These are phyloP conservation scores for Hortaea werneckii DNA, from an alignment of 2,329 filamentous ascomycete genomes.

Conservation along the genomic window DNA sequence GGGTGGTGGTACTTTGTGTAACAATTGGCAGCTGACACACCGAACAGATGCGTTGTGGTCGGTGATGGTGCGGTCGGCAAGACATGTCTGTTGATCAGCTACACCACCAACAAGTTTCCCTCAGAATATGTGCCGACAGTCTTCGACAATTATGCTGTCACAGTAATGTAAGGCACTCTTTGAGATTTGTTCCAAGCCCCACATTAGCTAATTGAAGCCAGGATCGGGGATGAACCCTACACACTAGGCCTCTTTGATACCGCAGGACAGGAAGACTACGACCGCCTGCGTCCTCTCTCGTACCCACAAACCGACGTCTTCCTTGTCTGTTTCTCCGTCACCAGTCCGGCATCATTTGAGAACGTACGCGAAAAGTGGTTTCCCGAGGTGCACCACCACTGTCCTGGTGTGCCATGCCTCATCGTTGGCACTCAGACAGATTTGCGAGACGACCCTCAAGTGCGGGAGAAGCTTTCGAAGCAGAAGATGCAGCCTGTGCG, in stretches of 20 bases:
- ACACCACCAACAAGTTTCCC: slow-evolving; percentile 99
- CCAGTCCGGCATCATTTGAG: slow-evolving; percentile 93
- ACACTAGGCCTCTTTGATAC: slow-evolving; percentile 97
- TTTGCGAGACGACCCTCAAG: slow-evolving; percentile 77
- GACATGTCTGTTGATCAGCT: slow-evolving; percentile 97
- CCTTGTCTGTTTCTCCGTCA: slow-evolving; percentile 97
- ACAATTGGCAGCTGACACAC: too few species aligned
- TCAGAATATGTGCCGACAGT: slow-evolving; percentile 99
- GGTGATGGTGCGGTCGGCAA: slow-evolving; percentile 99
- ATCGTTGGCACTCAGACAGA: slow-evolving; percentile 98
- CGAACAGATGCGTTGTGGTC: slow-evolving; percentile 83
- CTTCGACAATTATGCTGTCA: slow-evolving; percentile 99
- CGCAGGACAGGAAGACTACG: slow-evolving; percentile 98
- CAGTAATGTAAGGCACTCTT: slow-evolving; percentile 59
- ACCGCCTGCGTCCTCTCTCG: slow-evolving; percentile 87
- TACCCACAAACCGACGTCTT: slow-evolving; percentile 99
- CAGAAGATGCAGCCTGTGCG: slow-evolving; percentile 92
- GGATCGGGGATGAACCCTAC: slow-evolving; percentile 98
- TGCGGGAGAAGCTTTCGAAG: slow-evolving; percentile 83
- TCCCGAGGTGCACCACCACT: slow-evolving; percentile 96
- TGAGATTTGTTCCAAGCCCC: too few species aligned
- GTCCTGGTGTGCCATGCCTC: slow-evolving; percentile 90
- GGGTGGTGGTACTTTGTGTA: too few species aligned
- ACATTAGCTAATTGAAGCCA: slow-evolving; percentile 29
- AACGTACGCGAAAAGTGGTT: slow-evolving; percentile 99